Evolutionary conservation across 1,284 basidiomycete species (phyloP), one percentile per base, ranked within the genome.

Genomic region (Fistulina hepatica): DNA sequence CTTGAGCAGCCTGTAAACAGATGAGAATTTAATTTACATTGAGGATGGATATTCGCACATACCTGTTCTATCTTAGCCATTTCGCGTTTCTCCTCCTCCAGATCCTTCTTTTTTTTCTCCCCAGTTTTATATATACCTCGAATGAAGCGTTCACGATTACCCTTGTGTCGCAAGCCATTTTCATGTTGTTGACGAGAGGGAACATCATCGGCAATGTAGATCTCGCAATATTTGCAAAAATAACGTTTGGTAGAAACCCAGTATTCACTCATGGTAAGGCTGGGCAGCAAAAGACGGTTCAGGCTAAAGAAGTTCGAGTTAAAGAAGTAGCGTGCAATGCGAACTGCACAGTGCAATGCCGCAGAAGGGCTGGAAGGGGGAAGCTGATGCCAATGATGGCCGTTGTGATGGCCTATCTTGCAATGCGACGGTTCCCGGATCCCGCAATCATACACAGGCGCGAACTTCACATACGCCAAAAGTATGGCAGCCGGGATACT

Each of bases 131-230:
- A 98, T 21, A 97, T 72, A 28, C 84, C 77, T 28, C 89, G 71
- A 37, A 98, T 85, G 58, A 84, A 94, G 7, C 92, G 73, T 54
- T 97, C 92, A 44, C 88, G 79, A 57, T 89, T 95, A 34, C 91
- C 91, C 56, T 95, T 88, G 65, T 99, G 95, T 33, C 89, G 77
- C 35, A 94, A 62, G 31, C 95, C 95, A 45, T 75, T 84, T 61
- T 98, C 95, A 58, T 99, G 95, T 44, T 93, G 90, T 45, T 76
- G 69, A 37, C 86, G 75, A 2, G 94, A 97, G 5, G 92, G 92
- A 9, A 76, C 86, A 67, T 95, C 91, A 59, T 95, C 92, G 40
- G 88, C 75, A 46, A 97, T 93, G 62, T 81, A 90, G 41, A 83
- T 86, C 33, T 88, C 83, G 61, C 88, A 91, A 61, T 90, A 90